These are phyloP conservation scores for Setomelanomma holmii DNA, from an alignment of 2,329 filamentous ascomycete species.

Conservation along the genomic window DNA sequence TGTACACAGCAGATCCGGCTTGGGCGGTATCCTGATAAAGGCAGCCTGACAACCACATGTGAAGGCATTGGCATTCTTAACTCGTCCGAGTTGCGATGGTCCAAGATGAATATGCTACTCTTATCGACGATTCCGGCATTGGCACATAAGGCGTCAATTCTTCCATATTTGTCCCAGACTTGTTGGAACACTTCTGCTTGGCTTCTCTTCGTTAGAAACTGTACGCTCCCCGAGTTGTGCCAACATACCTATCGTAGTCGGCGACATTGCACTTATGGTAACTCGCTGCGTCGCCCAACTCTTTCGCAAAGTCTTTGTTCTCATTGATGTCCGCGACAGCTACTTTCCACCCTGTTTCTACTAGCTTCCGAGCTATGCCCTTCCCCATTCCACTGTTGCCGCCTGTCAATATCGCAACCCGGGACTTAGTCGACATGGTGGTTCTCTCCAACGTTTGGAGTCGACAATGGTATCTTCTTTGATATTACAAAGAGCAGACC, in stretches of 20 bases:
- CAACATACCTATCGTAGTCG: slow-evolving; percentile 31
- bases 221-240: neutral
- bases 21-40: slow-evolving; percentile 50
- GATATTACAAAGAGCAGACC: too few species aligned
- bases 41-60: neutral
- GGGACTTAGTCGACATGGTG: slow-evolving; percentile 19
- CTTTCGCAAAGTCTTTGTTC: slow-evolving; percentile 27
- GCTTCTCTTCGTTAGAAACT: slow-evolving; percentile 32
- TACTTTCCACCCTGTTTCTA: slow-evolving; percentile 35
- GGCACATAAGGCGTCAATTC: slow-evolving; percentile 59
- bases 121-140: slow-evolving; percentile 61
- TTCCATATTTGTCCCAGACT: slow-evolving; percentile 54
- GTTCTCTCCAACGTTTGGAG: neutral
- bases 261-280: slow-evolving; percentile 34
- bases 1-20: slow-evolving; percentile 55
- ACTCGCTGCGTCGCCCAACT: slow-evolving; percentile 33
- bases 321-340: slow-evolving; percentile 37
- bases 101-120: slow-evolving; percentile 55
- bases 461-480: too few species aligned
- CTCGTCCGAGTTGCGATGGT: slow-evolving; percentile 38
- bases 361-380: slow-evolving; percentile 24
- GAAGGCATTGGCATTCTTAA: slow-evolving; percentile 6
- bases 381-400: slow-evolving; percentile 38
- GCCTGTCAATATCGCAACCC: slow-evolving; percentile 38
- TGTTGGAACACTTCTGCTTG: slow-evolving; percentile 55